These are phyloP conservation scores for Fusarium decemcellulare DNA, from an alignment of 2,329 filamentous ascomycete genomes.

Conservation along the genomic window DNA sequence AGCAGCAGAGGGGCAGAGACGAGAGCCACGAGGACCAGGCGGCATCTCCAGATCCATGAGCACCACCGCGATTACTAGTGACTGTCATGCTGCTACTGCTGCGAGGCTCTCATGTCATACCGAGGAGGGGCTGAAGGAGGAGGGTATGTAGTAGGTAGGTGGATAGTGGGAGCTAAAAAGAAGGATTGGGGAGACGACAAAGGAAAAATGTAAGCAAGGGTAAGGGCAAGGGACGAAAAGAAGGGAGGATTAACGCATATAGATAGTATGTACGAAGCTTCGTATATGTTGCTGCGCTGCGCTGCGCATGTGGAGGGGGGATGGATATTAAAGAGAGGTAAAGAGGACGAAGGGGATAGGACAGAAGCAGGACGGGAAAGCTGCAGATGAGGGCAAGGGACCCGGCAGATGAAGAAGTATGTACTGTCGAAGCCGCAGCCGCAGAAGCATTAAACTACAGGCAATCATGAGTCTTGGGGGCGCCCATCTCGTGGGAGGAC, in stretches of 20 bases:
- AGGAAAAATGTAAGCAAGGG: no score
- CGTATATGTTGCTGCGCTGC: conserved; percentile 34
- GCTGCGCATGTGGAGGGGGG: conserved; percentile 13
- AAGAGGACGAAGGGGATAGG: conserved; percentile 39
- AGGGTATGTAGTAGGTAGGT: conserved; percentile 23
- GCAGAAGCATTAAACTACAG: conserved; percentile 17
- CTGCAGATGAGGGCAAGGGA: conserved; percentile 41
- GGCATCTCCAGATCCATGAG: conserved; percentile 57
- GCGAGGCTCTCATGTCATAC: conserved; percentile 44
- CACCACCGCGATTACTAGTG: conserved; percentile 55
- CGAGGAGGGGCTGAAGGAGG: conserved; percentile 37
- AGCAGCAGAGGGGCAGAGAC: conserved; percentile 60
- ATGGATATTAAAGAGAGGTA: conserved; percentile 8
- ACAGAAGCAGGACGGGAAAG: conserved; percentile 39
- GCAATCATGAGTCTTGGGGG: not conserved
- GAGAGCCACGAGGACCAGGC: conserved; percentile 63
- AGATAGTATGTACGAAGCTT: conserved; percentile 34
- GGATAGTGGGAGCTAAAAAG: conserved; percentile 10
- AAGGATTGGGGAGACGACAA: no score
- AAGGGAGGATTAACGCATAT: conserved; percentile 21
- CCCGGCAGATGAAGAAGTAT: conserved; percentile 41
- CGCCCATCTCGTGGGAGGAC: conserved; percentile 23
- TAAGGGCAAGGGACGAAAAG: conserved; percentile 3
- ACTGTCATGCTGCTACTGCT: conserved; percentile 55
- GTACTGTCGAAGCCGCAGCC: conserved; percentile 5